These are phyloP conservation scores for Golovinomyces cichoracearum DNA, from an alignment of 2,329 filamentous ascomycete genomes.

Conservation along the genomic window DNA sequence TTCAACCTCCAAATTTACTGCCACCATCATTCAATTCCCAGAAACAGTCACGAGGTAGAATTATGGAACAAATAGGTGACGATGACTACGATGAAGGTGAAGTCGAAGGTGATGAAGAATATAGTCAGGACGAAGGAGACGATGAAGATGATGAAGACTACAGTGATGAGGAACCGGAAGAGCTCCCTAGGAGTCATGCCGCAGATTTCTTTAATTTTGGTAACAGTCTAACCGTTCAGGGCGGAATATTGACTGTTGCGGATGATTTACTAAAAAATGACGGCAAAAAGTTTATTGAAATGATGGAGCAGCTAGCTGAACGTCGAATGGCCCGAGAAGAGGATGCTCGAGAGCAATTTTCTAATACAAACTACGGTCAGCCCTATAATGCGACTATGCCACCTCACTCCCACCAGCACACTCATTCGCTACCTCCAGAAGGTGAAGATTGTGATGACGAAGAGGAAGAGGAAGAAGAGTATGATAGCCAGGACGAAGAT, in stretches of 20 bases:
- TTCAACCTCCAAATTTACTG: conserved; percentile 31
- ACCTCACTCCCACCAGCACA: conserved; percentile 25
- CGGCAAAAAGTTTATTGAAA: conserved; percentile 97
- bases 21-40: conserved; percentile 34
- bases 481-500: conserved; percentile 21
- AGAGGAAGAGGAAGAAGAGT: conserved; percentile 36
- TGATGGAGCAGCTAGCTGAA: conserved; percentile 99
- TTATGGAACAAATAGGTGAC: conserved; percentile 36
- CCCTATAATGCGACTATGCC: conserved; percentile 28
- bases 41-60: conserved; percentile 48
- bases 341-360: conserved; percentile 42
- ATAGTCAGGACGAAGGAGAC: conserved; percentile 25
- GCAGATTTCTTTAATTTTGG: conserved; percentile 92
- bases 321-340: conserved; percentile 91
- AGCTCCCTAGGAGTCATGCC: conserved; percentile 39
- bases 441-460: conserved; percentile 44
- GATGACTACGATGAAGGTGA: conserved; percentile 19
- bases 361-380: conserved; percentile 32
- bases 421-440: conserved; percentile 45
- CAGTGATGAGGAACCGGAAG: conserved; percentile 37
- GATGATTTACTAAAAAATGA: conserved; percentile 97
- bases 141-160: conserved; percentile 40
- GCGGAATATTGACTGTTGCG: conserved; percentile 93
- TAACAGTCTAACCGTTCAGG: conserved; percentile 85
- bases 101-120: conserved; percentile 23